Conservation (phyloP, 2,329 filamentous ascomycete genomes). For the Fusarium vanettenii region DNA sequence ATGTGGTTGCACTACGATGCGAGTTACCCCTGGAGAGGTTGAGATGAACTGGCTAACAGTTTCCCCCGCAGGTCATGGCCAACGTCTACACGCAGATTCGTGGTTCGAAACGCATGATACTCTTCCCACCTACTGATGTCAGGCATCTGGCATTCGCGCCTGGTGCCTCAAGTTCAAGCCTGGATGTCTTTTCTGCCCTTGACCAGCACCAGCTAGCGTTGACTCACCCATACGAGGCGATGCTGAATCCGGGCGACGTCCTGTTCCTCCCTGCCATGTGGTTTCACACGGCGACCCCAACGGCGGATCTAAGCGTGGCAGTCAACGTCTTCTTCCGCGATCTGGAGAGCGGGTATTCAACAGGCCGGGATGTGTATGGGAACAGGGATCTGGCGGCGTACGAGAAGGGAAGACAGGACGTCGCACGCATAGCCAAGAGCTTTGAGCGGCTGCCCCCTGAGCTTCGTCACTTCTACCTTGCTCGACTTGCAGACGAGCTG, state of each 20-base stretch:
- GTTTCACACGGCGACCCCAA: slow-evolving; percentile 79
- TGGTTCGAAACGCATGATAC: slow-evolving; percentile 77
- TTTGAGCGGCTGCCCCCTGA: slow-evolving; percentile 75
- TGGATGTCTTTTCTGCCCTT: slow-evolving; percentile 74
- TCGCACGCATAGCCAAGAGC: slow-evolving; percentile 72
- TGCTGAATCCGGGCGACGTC: slow-evolving; percentile 77
- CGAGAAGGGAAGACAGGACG: slow-evolving; percentile 80
- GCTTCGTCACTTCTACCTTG: slow-evolving; percentile 79
- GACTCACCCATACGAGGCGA: slow-evolving; percentile 75
- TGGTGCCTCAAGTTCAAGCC: slow-evolving; percentile 82
- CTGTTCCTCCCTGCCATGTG: slow-evolving; percentile 86
- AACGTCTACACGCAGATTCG: slow-evolving; percentile 85
- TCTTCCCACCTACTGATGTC: slow-evolving; percentile 85
- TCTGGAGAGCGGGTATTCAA: slow-evolving; percentile 74
- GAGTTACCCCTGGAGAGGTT: slow-evolving; percentile 42
- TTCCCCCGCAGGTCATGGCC: slow-evolving; percentile 75
- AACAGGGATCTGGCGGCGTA: slow-evolving; percentile 88
- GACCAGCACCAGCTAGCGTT: slow-evolving; percentile 52
- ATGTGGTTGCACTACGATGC: slow-evolving; percentile 95
- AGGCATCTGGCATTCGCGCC: slow-evolving; percentile 76
- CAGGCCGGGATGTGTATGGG: slow-evolving; percentile 86
- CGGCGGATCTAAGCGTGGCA: slow-evolving; percentile 72
- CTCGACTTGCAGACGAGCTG: slow-evolving; percentile 78
- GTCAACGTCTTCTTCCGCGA: slow-evolving; percentile 92
- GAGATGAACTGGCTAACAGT: background rate